Conservation (phyloP, 768 basidiomycete genomes). For the Lactarius hengduanensis region DNA sequence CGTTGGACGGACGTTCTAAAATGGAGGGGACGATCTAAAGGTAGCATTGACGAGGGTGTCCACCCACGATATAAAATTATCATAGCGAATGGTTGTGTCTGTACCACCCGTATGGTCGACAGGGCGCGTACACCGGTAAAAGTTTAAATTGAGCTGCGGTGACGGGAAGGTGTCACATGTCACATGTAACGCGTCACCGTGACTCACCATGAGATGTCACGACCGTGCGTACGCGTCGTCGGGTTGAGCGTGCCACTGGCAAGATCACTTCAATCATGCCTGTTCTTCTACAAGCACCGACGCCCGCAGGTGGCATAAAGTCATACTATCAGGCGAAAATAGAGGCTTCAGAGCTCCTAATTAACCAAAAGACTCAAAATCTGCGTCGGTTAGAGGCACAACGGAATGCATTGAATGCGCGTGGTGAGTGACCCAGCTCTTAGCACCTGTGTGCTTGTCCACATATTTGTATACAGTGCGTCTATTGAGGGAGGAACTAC, state of each 20-base stretch:
- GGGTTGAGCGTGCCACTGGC: not conserved
- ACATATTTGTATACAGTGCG: conserved; percentile 54
- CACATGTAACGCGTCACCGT: not conserved
- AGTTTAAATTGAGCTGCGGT: conserved; percentile 1
- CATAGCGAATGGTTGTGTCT: not conserved
- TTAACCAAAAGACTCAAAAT: conserved; percentile 97
- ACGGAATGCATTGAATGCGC: conserved; percentile 92
- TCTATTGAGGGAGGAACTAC: conserved; percentile 87
- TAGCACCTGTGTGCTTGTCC: conserved; percentile 6
- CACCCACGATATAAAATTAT: not conserved
- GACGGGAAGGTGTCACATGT: not conserved
- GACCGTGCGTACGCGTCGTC: conserved; percentile 24
- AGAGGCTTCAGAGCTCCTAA: conserved; percentile 86
- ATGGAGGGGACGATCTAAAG: not conserved
- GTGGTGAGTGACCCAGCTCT: conserved; percentile 54
- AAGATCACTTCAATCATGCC: conserved; percentile 38
- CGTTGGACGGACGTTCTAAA: not conserved
- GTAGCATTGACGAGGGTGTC: not conserved
- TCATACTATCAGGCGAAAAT: conserved; percentile 97
- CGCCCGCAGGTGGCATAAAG: conserved; percentile 67
- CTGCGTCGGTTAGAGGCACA: conserved; percentile 93
- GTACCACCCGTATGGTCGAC: not conserved
- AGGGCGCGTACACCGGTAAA: not conserved
- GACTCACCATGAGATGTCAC: not conserved
- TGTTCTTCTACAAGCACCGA: conserved; percentile 35